phyloP scores from a whole-genome alignment of 768 basidiomycete genomes.

The Leccinum broughii region DNA sequence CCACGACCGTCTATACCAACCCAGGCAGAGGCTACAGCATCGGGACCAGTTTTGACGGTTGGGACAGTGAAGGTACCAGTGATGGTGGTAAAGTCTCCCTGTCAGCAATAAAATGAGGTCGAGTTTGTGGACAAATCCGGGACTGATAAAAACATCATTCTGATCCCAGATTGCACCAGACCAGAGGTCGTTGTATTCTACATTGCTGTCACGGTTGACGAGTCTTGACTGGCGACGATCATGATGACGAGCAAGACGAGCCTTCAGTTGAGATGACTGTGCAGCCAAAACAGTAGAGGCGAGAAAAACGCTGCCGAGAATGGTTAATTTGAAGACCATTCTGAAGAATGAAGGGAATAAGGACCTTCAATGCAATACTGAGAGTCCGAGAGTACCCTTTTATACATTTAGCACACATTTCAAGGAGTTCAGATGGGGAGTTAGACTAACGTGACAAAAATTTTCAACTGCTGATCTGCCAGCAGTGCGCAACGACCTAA shows the following conservation, averaged over 20 bases:
- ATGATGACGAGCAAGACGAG: conserved; percentile 18
- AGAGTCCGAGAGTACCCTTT: background rate
- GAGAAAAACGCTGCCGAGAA: conserved; percentile 21
- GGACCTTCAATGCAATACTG: background rate
- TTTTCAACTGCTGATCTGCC: background rate
- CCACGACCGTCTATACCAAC: conserved; percentile 18
- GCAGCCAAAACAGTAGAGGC: conserved; percentile 16
- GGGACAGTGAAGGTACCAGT: conserved; percentile 15
- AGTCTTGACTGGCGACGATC: conserved; percentile 14
- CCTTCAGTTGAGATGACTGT: conserved; percentile 16
- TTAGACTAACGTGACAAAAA: background rate
- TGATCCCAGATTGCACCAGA: conserved; percentile 17
- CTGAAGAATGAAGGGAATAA: background rate
- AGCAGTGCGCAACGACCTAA: background rate
- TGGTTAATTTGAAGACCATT: conserved; percentile 21
- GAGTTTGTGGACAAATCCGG: background rate
- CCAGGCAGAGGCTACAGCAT: conserved; percentile 8
- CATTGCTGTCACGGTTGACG: conserved; percentile 1
- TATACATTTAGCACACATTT: background rate
- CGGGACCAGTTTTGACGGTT: background rate
- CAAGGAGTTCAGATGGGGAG: background rate
- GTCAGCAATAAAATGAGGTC: background rate
- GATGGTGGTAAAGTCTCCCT: conserved; percentile 12
- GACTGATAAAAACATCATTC: conserved; percentile 8
- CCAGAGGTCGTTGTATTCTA: conserved; percentile 21